A percentile compares a stretch with the other conserved stretches of the same genome.
These are phyloP conservation scores for Anethum foeniculum DNA, from an alignment of 140 eudicot genomes.

Conservation along the genomic window DNA sequence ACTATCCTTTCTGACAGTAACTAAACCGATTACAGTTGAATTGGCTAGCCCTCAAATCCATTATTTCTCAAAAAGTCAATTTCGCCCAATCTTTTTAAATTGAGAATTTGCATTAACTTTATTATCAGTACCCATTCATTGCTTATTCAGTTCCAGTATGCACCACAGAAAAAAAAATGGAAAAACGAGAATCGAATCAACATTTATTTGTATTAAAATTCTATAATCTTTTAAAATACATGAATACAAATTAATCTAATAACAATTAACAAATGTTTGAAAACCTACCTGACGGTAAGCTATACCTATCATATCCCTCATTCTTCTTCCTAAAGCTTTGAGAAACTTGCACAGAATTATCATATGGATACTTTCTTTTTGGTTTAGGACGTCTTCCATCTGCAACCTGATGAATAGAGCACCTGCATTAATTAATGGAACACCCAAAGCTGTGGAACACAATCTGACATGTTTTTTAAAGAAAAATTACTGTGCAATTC, in stretches of 20 bases:
- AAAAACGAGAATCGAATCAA: not conserved
- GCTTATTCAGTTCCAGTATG: not conserved
- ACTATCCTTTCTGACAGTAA: not conserved
- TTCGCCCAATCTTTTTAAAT: not conserved
- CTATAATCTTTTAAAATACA: not conserved
- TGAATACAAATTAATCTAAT: not conserved
- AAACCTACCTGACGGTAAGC: conserved; percentile 38
- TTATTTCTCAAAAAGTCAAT: not conserved
- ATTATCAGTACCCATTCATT: not conserved
- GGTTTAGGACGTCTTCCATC: conserved; percentile 23
- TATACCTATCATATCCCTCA: conserved; percentile 39
- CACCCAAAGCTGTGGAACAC: not conserved
- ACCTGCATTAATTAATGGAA: conserved; percentile 10
- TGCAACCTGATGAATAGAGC: conserved; percentile 25
- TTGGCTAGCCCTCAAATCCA: not conserved
- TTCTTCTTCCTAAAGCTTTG: conserved; percentile 28
- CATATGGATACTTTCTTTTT: conserved; percentile 37
- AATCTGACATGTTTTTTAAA: not conserved
- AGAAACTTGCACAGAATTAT: conserved; percentile 33
- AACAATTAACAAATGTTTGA: not conserved
- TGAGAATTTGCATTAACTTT: not conserved
- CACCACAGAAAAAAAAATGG: not conserved
- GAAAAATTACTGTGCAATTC: not conserved
- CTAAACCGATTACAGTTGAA: not conserved
- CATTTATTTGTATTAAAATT: not conserved